Base-by-base conservation (phyloP, 345 rosid genomes). In the Nephelium lappaceum region DNA sequence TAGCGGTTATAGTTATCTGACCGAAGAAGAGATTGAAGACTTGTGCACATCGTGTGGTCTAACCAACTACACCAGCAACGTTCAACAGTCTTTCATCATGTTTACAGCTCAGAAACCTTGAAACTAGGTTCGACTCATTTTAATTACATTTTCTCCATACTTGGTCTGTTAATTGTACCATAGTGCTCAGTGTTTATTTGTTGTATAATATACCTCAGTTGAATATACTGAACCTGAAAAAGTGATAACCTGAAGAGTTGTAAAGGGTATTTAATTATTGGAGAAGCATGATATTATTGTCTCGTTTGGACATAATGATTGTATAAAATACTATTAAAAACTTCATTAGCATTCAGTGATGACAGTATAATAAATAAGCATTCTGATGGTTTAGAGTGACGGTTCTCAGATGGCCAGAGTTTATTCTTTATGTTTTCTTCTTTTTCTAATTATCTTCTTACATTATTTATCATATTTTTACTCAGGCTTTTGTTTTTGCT, bases 31-130 rank as follows among this genome's bases (percentile, higher is more conserved):
- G 88, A 94, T 94, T 53, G 87, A 87, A 83, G 97, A 91, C 75
- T 79, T 96, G 83, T 93, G 94, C 89, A 84, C 88, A 45, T 85
- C 97, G 42, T 96, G 93, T 16, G 97, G 98, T 78, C 93, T 93
- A 41, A 89, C 91, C 41, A 92, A 91, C 89, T 96, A 86, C 79
- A 60, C 80, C n/a, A 85, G 83, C 80, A 77, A 84, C 73, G 88
- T 96, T 80, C 82, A 91, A 81, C 91, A 80, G 79, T 81, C 91
- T 36, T 96, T 94, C 85, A 94, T 93, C 49, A 92, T 96, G 95
- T 96, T 92, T 85, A 83, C 97, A 58, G 97, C 98, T 77, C 91
- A 91, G 86, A 96, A 94, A 82, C 94, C 97, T 58, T 93, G 91
- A 86, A 79, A 79, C 36, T 69, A 71, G 85, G 55, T 67, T 68